Conservation (phyloP, 768 basidiomycete species). For the Dentipellis sp. region DNA sequence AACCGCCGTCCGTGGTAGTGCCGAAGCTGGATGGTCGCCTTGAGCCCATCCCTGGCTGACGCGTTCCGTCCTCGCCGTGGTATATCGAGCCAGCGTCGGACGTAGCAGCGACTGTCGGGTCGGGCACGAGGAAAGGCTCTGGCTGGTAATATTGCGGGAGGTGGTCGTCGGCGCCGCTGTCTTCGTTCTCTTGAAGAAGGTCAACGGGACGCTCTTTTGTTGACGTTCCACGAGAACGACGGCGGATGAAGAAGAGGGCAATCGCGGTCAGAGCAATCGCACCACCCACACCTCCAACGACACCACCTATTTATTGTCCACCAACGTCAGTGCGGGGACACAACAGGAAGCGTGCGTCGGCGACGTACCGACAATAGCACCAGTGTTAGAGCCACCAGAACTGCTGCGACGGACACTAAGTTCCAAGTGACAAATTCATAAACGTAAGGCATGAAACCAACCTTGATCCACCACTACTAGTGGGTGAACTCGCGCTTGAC, state of each 20-base stretch:
- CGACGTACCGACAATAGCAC: slow-evolving; percentile 7
- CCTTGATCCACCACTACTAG: slow-evolving; percentile 20
- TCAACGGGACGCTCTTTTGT: slow-evolving; percentile 55
- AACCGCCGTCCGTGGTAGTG: not conserved
- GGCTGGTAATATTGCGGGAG: slow-evolving; percentile 67
- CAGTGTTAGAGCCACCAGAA: slow-evolving; percentile 1
- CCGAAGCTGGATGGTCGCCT: slow-evolving; percentile 12
- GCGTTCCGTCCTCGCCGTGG: slow-evolving; percentile 6
- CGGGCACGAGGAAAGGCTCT: slow-evolving; percentile 66
- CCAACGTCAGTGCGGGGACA: not conserved
- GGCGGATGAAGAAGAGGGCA: slow-evolving; percentile 40
- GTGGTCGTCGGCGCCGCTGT: slow-evolving; percentile 35
- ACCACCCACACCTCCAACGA: slow-evolving; percentile 47
- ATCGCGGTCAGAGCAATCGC: slow-evolving; percentile 32
- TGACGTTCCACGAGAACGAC: slow-evolving; percentile 28
- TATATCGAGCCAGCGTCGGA: slow-evolving; percentile 24
- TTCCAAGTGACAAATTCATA: not conserved
- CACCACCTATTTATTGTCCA: slow-evolving; percentile 46
- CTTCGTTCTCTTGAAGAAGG: slow-evolving; percentile 50
- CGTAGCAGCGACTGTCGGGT: slow-evolving; percentile 39
- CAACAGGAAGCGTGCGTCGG: not conserved
- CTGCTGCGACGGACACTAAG: not conserved
- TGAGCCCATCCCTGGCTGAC: not conserved
- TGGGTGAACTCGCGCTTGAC: slow-evolving; percentile 23
- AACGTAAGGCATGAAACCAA: not conserved